Percentiles rank a stretch among this genome's conserved stretches.
These are phyloP conservation scores for Litchi chinensis DNA, from an alignment of 345 rosid genomes.

Conservation along the genomic window DNA sequence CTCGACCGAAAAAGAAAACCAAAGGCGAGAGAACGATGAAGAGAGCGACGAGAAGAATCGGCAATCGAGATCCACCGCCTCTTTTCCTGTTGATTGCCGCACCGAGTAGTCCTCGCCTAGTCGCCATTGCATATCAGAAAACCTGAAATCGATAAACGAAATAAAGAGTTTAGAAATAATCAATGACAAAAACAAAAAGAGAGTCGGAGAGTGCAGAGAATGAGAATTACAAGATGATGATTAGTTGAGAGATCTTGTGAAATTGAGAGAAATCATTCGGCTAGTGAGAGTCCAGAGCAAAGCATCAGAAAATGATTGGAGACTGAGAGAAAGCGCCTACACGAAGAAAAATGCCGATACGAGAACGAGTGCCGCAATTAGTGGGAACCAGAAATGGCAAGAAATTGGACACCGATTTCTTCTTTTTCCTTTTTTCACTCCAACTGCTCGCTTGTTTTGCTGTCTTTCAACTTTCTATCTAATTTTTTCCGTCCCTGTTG, in stretches of 20 bases:
- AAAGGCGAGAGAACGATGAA: constrained; percentile 66
- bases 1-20: constrained; percentile 70
- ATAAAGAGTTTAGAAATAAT: background rate
- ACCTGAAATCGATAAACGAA: constrained; percentile 30
- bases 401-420: background rate
- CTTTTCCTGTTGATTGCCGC: constrained; percentile 41
- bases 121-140: constrained; percentile 58
- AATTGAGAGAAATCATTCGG: constrained; percentile 16
- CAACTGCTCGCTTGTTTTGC: background rate
- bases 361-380: background rate
- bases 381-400: background rate
- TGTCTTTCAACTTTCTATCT: background rate
- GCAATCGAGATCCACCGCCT: constrained; percentile 65
- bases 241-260: constrained; percentile 32
- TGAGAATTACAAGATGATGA: constrained; percentile 23
- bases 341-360: constrained; percentile 18
- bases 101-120: constrained; percentile 59
- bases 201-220: background rate
- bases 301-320: constrained; percentile 22
- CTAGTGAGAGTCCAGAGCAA: constrained; percentile 13
- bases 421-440: background rate
- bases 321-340: constrained; percentile 8
- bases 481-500: background rate
- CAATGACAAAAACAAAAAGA: background rate
- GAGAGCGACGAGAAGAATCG: constrained; percentile 45